Base-by-base conservation (phyloP, 306 rosid species). In the Biancaea sappan region DNA sequence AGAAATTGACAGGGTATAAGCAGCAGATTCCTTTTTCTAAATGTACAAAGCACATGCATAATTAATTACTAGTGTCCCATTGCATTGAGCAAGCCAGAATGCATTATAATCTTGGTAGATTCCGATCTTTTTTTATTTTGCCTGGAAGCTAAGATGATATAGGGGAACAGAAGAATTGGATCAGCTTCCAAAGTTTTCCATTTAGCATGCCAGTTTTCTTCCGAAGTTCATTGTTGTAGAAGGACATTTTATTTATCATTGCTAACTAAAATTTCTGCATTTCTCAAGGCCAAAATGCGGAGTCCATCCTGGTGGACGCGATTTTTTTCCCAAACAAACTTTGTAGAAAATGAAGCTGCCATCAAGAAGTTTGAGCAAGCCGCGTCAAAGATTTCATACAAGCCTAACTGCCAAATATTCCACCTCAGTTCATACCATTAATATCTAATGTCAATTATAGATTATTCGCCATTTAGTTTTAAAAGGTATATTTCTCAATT, bases 291-390 rank as follows among this genome's bases (percentile, higher is more conserved):
- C 54, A 91, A 93, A 88, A 88, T 91, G 97, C 77, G 97, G 35
- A 91, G 91, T 77, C 54, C 91, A 24, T 69, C 98, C 67, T 93
- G 97, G 96, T 93, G 98, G 98, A 85, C 85, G 70, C 84, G 85
- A 10, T 86, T 86, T 81, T 88, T 93, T 57, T 70, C 76, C 48
- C 88, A 83, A 73, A 83, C 81, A 60, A 89, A 84, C 85, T 73
- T 93, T 71, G 88, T 83, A 82, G 92, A 86, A 82, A 85, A 89
- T 51, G 93, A 88, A 62, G 80, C 68, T 31, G 89, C 83, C 28
- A 13, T 21, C 59, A 84, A 86, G 85, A 91, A 88, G 79, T 93
- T 91, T 77, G 89, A 91, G 75, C 84, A 75, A 82, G 92, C 88
- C 60, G 84, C 96, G 44, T 74, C 89, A 28, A 82, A 86, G 85